A percentile compares a stretch with the other conserved stretches of the same genome.
phyloP scores from a whole-genome alignment of 768 basidiomycete genomes.

The Leccinum obscurum region DNA sequence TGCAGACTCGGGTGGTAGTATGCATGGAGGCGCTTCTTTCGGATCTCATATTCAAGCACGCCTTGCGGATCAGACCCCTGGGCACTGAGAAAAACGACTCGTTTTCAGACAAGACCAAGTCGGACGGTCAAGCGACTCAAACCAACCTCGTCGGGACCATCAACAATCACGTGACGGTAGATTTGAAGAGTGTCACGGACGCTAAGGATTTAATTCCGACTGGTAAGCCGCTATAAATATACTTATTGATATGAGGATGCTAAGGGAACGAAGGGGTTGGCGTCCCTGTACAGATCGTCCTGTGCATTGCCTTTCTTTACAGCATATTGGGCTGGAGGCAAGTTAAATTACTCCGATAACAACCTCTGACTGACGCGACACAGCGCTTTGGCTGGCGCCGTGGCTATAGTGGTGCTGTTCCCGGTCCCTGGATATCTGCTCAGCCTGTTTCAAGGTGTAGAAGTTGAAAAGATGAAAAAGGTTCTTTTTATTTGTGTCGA shows the following conservation, averaged over 20 bases:
- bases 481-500: neutral
- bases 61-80: slow-evolving; percentile 53
- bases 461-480: slow-evolving; percentile 51
- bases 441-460: slow-evolving; percentile 46
- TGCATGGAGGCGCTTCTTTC: slow-evolving; percentile 54
- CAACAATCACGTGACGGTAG: slow-evolving; percentile 69
- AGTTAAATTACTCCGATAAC: neutral
- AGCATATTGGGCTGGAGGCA: slow-evolving; percentile 12
- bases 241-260: slow-evolving; percentile 27
- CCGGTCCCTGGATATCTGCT: slow-evolving; percentile 60
- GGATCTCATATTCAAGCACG: slow-evolving; percentile 52
- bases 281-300: slow-evolving; percentile 1
- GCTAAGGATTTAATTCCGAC: slow-evolving; percentile 14
- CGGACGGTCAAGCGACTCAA: slow-evolving; percentile 21
- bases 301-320: slow-evolving; percentile 10
- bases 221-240: neutral
- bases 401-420: slow-evolving; percentile 48
- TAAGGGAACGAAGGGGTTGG: slow-evolving; percentile 25
- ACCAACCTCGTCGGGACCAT: slow-evolving; percentile 69
- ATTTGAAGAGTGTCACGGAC: slow-evolving; percentile 12
- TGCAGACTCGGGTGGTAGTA: slow-evolving; percentile 44
- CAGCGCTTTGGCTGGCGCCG: slow-evolving; percentile 60
- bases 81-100: slow-evolving; percentile 5
- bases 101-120: slow-evolving; percentile 3
- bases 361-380: slow-evolving; percentile 41